Percentiles rank a stretch among this genome's conserved stretches.
Conservation (phyloP, 257 asterid species). For the Leonotis leonurus region DNA sequence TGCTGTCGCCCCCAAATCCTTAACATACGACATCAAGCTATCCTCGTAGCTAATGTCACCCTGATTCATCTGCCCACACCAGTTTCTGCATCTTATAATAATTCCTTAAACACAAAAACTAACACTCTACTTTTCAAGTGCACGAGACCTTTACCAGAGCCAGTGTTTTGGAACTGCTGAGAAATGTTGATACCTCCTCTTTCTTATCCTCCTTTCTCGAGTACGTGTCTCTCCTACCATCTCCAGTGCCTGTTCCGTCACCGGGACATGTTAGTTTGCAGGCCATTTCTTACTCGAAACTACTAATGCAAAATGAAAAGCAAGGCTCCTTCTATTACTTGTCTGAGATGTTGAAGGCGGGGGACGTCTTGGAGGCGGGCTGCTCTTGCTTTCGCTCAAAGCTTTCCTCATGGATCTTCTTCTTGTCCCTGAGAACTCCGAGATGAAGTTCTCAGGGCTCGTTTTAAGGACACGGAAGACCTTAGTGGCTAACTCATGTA, state of each 20-base stretch:
- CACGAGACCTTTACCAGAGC: conserved; percentile 29
- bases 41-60: conserved; percentile 41
- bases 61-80: conserved; percentile 25
- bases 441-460: conserved; percentile 50
- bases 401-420: conserved; percentile 65
- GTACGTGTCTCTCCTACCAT: conserved; percentile 37
- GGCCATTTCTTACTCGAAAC: background rate
- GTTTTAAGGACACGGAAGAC: conserved; percentile 57
- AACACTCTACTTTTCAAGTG: background rate
- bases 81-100: no score
- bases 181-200: background rate
- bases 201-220: background rate
- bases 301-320: background rate
- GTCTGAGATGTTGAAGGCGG: conserved; percentile 24
- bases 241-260: conserved; percentile 33
- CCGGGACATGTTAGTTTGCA: no score
- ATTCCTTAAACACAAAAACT: background rate
- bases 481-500: conserved; percentile 72
- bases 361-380: background rate
- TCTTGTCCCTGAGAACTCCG: conserved; percentile 56
- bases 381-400: conserved; percentile 28
- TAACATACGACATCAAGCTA: conserved; percentile 48
- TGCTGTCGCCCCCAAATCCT: conserved; percentile 69
- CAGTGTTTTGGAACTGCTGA: conserved; percentile 15
- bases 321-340: conserved; percentile 16